These are phyloP conservation scores for Dioscorea alata DNA, from an alignment of 106 monocot genomes.

Conservation along the genomic window DNA sequence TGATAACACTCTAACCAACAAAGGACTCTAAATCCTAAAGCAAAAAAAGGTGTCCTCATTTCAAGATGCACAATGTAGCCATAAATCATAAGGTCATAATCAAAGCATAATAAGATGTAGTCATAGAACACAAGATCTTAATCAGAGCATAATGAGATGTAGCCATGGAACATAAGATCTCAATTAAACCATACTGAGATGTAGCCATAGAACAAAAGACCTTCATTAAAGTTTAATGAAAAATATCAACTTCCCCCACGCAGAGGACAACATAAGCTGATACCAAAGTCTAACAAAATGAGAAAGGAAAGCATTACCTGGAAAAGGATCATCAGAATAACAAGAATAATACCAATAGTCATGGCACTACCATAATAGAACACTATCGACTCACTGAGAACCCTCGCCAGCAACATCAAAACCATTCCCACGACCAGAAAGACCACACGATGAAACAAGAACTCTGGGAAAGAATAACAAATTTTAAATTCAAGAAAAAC, in stretches of 20 bases:
- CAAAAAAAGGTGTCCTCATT: too few relatives aligned
- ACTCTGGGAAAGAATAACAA: slow-evolving; percentile 41
- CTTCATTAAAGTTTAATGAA: neutral
- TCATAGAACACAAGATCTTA: too few relatives aligned
- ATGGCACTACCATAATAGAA: slow-evolving; percentile 95
- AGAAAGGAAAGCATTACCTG: slow-evolving; percentile 44
- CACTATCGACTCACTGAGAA: slow-evolving; percentile 63
- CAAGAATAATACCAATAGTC: slow-evolving; percentile 73
- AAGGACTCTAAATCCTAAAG: too few relatives aligned
- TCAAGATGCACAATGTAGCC: too few relatives aligned
- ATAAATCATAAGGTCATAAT: too few relatives aligned
- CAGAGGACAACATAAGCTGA: neutral
- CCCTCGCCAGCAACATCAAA: slow-evolving; percentile 56
- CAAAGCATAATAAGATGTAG: too few relatives aligned
- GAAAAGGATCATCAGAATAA: slow-evolving; percentile 76
- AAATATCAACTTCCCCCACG: neutral
- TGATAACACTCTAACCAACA: too few relatives aligned
- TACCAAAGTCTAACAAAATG: neutral
- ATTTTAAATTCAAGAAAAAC: neutral
- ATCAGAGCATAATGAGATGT: neutral
- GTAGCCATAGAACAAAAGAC: neutral
- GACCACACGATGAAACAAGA: slow-evolving; percentile 49
- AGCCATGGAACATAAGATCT: neutral
- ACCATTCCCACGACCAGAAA: slow-evolving; percentile 64
- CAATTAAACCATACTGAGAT: neutral